phyloP scores from a whole-genome alignment of 2,329 filamentous ascomycete genomes.

The Rhynchosporium agropyri region DNA sequence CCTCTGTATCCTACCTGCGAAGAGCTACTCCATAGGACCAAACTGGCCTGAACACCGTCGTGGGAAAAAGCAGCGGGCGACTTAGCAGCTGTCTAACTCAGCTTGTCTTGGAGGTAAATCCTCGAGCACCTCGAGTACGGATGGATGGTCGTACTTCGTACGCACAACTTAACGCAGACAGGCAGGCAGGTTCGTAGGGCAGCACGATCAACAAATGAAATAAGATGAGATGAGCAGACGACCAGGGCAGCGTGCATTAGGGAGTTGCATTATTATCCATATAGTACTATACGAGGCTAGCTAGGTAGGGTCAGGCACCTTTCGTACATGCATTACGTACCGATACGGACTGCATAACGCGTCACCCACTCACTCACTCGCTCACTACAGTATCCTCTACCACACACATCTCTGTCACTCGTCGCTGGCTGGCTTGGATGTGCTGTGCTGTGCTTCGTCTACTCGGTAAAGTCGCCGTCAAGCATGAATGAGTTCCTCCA shows the following conservation, averaged over 20 bases:
- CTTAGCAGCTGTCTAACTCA: too few relatives aligned
- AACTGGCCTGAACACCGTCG: constrained; percentile 1
- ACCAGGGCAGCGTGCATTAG: constrained; percentile 11
- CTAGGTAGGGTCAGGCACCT: background rate
- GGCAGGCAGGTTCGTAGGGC: too few relatives aligned
- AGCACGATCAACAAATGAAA: constrained; percentile 6
- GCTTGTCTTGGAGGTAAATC: too few relatives aligned
- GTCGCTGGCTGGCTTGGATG: background rate
- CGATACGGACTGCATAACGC: constrained; percentile 12
- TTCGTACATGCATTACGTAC: background rate
- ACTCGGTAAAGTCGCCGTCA: too few relatives aligned
- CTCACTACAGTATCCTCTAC: too few relatives aligned
- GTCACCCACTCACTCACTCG: background rate
- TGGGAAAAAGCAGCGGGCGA: too few relatives aligned
- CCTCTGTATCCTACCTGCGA: background rate
- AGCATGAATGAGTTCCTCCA: too few relatives aligned
- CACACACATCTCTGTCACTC: background rate
- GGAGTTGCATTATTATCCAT: constrained; percentile 13
- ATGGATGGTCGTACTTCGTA: too few relatives aligned
- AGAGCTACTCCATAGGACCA: background rate
- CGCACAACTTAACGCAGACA: background rate
- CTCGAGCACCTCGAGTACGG: too few relatives aligned
- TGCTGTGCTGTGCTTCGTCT: too few relatives aligned
- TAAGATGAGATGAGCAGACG: constrained; percentile 17
- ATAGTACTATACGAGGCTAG: constrained; percentile 2